Conservation (phyloP, 2,329 filamentous ascomycete genomes). For the Cladophialophora exuberans region DNA sequence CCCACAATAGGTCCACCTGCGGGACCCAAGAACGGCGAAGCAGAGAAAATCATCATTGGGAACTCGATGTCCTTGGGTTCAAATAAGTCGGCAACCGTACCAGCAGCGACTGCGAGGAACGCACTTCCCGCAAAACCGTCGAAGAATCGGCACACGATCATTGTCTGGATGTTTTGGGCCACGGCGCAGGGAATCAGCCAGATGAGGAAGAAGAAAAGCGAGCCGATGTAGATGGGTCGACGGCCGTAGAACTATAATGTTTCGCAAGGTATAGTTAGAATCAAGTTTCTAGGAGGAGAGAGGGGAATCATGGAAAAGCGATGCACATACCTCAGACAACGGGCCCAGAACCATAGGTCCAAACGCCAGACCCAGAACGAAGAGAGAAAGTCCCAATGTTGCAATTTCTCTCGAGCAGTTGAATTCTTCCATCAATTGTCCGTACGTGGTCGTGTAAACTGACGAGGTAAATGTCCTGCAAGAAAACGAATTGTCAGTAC, state of each 20-base stretch:
- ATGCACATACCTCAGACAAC: slow-evolving; percentile 34
- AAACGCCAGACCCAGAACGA: slow-evolving; percentile 58
- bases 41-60: slow-evolving; percentile 75
- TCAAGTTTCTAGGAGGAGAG: not conserved
- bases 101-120: slow-evolving; percentile 70
- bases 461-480: slow-evolving; percentile 72
- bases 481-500: not conserved
- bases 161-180: slow-evolving; percentile 77
- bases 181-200: slow-evolving; percentile 82
- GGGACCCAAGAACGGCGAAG: slow-evolving; percentile 65
- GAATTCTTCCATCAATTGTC: slow-evolving; percentile 63
- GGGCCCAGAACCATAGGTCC: slow-evolving; percentile 59
- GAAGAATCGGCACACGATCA: slow-evolving; percentile 80
- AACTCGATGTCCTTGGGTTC: slow-evolving; percentile 64
- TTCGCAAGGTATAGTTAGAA: not conserved
- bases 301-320: not conserved
- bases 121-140: slow-evolving; percentile 54
- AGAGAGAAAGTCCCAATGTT: slow-evolving; percentile 52
- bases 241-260: slow-evolving; percentile 74
- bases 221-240: slow-evolving; percentile 76
- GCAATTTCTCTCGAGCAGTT: slow-evolving; percentile 49
- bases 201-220: slow-evolving; percentile 74
- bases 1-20: slow-evolving; percentile 29
- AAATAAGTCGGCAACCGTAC: slow-evolving; percentile 75
- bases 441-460: slow-evolving; percentile 81